Percentiles rank a stretch among this genome's conserved stretches.
Conservation (phyloP, 192 early-diverging fungal genomes). For the Anaeromyces robustus region DNA sequence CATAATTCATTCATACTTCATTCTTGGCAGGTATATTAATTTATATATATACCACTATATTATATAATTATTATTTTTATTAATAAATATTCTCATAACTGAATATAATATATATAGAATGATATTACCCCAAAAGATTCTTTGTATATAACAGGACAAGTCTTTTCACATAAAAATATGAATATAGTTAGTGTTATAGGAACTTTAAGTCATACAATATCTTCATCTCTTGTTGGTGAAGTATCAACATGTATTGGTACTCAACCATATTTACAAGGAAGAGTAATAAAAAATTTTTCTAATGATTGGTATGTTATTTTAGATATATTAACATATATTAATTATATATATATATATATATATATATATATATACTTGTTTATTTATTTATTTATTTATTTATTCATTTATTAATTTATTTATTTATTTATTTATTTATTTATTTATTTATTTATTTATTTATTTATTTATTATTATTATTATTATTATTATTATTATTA, state of each 20-base stretch:
- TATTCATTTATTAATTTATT: too few species aligned
- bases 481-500: too few species aligned
- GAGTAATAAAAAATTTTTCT: background rate
- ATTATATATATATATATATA: too few species aligned
- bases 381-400: too few species aligned
- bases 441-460: too few species aligned
- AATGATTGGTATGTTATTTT: background rate
- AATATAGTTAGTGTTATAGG: slow-evolving; percentile 64
- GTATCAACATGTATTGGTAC: slow-evolving; percentile 11
- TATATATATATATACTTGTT: too few species aligned
- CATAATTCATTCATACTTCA: background rate
- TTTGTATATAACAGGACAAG: slow-evolving; percentile 34
- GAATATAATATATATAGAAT: slow-evolving; percentile 8
- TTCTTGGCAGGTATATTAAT: background rate
- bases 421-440: too few species aligned
- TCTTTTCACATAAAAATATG: slow-evolving; percentile 46
- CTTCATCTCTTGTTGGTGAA: slow-evolving; percentile 53
- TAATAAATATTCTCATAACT: too few species aligned
- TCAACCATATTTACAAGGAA: background rate
- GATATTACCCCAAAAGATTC: slow-evolving; percentile 31
- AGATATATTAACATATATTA: too few species aligned
- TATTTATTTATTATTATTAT: too few species aligned
- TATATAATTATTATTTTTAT: too few species aligned
- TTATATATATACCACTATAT: too few species aligned
- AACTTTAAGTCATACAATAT: slow-evolving; percentile 59